Conservation (phyloP, 768 basidiomycete species). For the Dioszegia aurantiaca region DNA sequence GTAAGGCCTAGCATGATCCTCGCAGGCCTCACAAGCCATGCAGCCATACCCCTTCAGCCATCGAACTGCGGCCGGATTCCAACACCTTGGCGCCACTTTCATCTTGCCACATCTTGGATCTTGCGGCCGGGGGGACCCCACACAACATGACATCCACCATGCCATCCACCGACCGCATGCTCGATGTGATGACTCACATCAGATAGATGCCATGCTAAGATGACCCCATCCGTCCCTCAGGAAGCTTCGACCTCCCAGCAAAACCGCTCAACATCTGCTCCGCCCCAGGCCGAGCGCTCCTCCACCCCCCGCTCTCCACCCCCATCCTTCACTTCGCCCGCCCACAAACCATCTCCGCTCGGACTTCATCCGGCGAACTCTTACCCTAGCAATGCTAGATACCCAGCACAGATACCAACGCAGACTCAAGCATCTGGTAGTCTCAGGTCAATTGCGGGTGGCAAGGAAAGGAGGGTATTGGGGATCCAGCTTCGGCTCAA, state of each 20-base stretch:
- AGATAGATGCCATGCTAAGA: not conserved
- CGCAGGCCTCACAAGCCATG: too few species aligned
- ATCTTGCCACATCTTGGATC: too few species aligned
- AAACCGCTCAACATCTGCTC: conserved; percentile 2
- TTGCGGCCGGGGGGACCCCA: too few species aligned
- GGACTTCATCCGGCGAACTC: not conserved
- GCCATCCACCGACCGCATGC: too few species aligned
- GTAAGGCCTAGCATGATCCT: too few species aligned
- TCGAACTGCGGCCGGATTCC: too few species aligned
- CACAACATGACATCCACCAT: too few species aligned
- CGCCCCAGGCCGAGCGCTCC: not conserved
- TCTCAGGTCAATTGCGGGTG: not conserved
- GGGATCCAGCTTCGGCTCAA: conserved; percentile 43
- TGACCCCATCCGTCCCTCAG: not conserved
- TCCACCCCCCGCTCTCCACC: not conserved
- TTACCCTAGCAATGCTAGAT: too few species aligned
- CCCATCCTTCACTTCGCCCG: conserved; percentile 2
- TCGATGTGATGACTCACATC: too few species aligned
- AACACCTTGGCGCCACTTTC: too few species aligned
- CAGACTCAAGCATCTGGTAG: not conserved
- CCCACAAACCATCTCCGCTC: conserved; percentile 5
- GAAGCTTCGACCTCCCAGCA: not conserved
- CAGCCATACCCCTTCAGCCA: too few species aligned
- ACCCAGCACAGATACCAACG: not conserved
- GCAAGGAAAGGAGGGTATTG: conserved; percentile 22